Conservation (phyloP, 2,329 filamentous ascomycete genomes). For the Clonostachys rhizophaga region DNA sequence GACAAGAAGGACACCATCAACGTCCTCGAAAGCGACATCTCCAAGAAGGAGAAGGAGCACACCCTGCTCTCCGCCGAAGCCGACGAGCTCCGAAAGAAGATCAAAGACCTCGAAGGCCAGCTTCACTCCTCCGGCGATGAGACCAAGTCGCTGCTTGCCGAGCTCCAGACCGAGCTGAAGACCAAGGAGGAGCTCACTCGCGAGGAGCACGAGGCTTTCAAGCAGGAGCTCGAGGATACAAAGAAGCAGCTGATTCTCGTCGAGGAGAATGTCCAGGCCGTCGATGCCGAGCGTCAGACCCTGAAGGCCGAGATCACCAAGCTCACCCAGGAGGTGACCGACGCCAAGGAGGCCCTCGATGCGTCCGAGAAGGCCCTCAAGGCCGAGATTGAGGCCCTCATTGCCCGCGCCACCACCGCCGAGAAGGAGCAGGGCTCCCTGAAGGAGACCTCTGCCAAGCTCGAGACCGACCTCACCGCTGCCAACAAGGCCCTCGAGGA, state of each 20-base stretch:
- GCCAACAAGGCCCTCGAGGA: slow-evolving; percentile 15
- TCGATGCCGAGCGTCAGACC: not conserved
- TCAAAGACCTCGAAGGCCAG: slow-evolving; percentile 24
- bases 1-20: slow-evolving; percentile 1
- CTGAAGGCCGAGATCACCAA: not conserved
- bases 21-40: slow-evolving; percentile 13
- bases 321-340: not conserved
- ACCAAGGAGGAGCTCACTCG: slow-evolving; percentile 21
- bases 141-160: slow-evolving; percentile 20
- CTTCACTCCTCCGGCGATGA: slow-evolving; percentile 20
- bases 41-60: slow-evolving; percentile 30
- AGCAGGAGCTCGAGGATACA: slow-evolving; percentile 20
- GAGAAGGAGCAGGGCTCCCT: slow-evolving; percentile 21
- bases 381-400: not conserved
- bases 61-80: slow-evolving; percentile 24
- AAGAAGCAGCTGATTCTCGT: slow-evolving; percentile 25
- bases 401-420: slow-evolving; percentile 3
- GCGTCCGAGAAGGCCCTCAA: slow-evolving; percentile 8
- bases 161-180: slow-evolving; percentile 26
- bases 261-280: slow-evolving; percentile 10
- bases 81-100: slow-evolving; percentile 29
- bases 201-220: slow-evolving; percentile 14
- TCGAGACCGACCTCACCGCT: slow-evolving; percentile 22
- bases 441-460: slow-evolving; percentile 16
- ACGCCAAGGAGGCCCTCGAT: not conserved